Base-by-base conservation (phyloP, 495 filamentous ascomycete genomes). In the Neurospora sp. region DNA sequence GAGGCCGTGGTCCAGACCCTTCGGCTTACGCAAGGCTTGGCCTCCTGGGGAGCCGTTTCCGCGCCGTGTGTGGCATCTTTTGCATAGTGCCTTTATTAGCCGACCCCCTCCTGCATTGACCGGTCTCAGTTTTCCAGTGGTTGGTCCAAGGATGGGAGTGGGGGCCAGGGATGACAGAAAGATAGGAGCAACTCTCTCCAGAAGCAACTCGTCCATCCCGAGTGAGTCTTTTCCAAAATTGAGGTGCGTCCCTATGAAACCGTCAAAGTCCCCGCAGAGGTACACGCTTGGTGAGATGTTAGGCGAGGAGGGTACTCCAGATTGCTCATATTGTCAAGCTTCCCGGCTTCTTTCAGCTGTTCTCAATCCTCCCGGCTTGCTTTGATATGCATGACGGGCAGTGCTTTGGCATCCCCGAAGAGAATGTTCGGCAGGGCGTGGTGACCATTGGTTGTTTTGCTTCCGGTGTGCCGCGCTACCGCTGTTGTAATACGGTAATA, bases 41-140 rank as follows among this genome's bases (percentile, higher is more conserved):
- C 18, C 39, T 75, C 35, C 44, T 74, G 46, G 37, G 39, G 27
- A 35, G 46, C 40, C 27, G 40, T 38, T 46, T 69, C 71, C 40
- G 46, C 71, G 72, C 69, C 76, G 71, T 72, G 72, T 59, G 54
- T 66, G 54, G 27, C 71, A 73, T 18, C 41, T 71, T 38, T 40
- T 78, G 79, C 76, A 78, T 79, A 70, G 37, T 14, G 27, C 54
- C 48, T 74, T 75, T 72, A 74, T 77, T 72, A 72, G 62, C 75
- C 73, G 69, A 72, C 75, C 66, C 70, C 73, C 69, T 20, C 73
- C n/a, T 78, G 77, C 77, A 78, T 76, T 80, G 74, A 74, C 78
- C 74, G 76, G 78, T 72, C 73, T 72, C 39, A 31, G 54, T 69
- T 16, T 39, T 8, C 9, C 40, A 75, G 44, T 78, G 77, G 79